Evolutionary conservation across 2,329 filamentous ascomycete species (phyloP).

Genomic region (Aspergillus ruber): DNA sequence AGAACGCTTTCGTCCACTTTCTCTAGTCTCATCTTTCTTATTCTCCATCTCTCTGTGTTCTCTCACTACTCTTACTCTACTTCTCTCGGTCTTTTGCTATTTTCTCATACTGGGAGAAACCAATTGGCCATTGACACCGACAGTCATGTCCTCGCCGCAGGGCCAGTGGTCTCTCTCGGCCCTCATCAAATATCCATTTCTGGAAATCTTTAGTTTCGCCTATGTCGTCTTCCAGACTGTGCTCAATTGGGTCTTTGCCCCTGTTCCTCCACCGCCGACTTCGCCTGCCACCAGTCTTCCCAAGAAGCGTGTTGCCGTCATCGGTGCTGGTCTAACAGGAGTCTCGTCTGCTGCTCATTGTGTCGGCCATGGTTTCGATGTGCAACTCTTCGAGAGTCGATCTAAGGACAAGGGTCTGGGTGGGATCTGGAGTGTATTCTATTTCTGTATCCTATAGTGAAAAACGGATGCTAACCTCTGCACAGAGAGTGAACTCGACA

Average conservation of each 20-base stretch:
- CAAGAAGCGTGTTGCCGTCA: slow-evolving; percentile 58
- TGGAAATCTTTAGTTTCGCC: slow-evolving; percentile 23
- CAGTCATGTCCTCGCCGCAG: slow-evolving; percentile 8
- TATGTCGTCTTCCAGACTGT: slow-evolving; percentile 26
- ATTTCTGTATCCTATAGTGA: neutral
- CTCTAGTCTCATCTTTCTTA: neutral
- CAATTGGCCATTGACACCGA: neutral
- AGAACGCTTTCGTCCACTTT: neutral
- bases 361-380: slow-evolving; percentile 78
- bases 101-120: neutral
- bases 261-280: slow-evolving; percentile 56
- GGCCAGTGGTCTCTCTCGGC: slow-evolving; percentile 13
- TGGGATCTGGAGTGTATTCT: slow-evolving; percentile 70
- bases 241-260: slow-evolving; percentile 54
- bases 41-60: neutral
- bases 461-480: slow-evolving; percentile 1
- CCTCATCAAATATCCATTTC: slow-evolving; percentile 23
- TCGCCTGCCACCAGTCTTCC: slow-evolving; percentile 47
- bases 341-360: slow-evolving; percentile 76
- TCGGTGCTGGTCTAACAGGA: slow-evolving; percentile 66
- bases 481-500: slow-evolving; percentile 69
- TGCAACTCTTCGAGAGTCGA: slow-evolving; percentile 70
- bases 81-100: neutral
- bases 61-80: neutral
- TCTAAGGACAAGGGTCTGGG: slow-evolving; percentile 57